These are phyloP conservation scores for Chaetomidium leptoderma DNA, from an alignment of 495 filamentous ascomycete species.

Conservation along the genomic window DNA sequence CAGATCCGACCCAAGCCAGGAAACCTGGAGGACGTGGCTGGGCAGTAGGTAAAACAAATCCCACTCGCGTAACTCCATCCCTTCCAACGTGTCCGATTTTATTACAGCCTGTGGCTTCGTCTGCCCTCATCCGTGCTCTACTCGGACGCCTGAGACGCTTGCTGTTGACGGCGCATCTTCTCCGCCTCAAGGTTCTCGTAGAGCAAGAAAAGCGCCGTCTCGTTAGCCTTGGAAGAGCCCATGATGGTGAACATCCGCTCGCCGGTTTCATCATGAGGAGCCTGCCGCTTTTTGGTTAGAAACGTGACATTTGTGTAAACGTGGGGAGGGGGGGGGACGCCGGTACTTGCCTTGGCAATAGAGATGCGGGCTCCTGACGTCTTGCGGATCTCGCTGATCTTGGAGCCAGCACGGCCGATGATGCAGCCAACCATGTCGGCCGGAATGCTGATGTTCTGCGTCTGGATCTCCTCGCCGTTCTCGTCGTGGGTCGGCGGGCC, in stretches of 20 bases:
- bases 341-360: conserved; percentile 71
- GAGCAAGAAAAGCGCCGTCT: conserved; percentile 89
- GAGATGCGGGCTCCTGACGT: conserved; percentile 94
- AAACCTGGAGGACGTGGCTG: conserved; percentile 22
- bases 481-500: conserved; percentile 79
- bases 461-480: conserved; percentile 95
- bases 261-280: conserved; percentile 92
- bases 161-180: conserved; percentile 89
- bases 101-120: conserved; percentile 29
- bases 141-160: conserved; percentile 51
- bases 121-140: conserved; percentile 47
- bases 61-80: conserved; percentile 21
- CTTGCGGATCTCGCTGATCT: conserved; percentile 97
- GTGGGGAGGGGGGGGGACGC: no score
- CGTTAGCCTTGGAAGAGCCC: conserved; percentile 84
- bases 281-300: conserved; percentile 34
- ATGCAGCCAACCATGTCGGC: conserved; percentile 99
- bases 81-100: conserved; percentile 26
- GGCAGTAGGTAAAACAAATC: conserved; percentile 21
- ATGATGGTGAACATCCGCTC: conserved; percentile 99
- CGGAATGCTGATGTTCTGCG: conserved; percentile 98
- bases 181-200: conserved; percentile 99
- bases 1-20: conserved; percentile 43
- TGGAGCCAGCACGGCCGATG: conserved; percentile 87
- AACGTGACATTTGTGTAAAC: background rate